Evolutionary conservation across 2,329 filamentous ascomycete species (phyloP), one percentile per base, ranked within the genome.

Genomic region (Nigrospora oryzae): DNA sequence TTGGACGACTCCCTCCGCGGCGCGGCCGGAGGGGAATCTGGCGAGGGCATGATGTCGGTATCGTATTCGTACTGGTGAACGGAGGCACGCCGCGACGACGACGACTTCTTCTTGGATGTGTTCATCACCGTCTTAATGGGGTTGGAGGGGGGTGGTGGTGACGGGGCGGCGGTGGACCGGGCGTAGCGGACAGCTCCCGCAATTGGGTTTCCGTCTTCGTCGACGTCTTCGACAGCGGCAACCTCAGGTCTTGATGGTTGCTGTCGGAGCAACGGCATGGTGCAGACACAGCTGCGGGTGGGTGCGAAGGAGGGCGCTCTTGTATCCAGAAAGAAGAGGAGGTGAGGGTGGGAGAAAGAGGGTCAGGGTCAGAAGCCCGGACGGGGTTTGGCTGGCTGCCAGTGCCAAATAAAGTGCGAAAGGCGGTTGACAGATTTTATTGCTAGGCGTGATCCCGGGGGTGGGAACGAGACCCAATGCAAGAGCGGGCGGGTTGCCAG

Each of bases 1-100:
- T 61, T 55, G 36, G 58, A 54, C 33, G 58, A 54, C 33, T 64
- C 64, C 40, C 58, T 61, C 43, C 60, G 54, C 15, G 55, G 51
- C 12, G 5, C 23, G 23, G 23, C 23, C 23, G 23, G 23, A 2
- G 23, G 23, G 23, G 23, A 28, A 5, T 28, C 23, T 28, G 23
- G 23, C 23, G 23, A 28, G 8, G 23, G 23, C 23, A 28, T 28
- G 8, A 28, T 28, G 23, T 28, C 23, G 23, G 23, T 7, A n/a
- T 43, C 46, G 36, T 52, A 45, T 32, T 58, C 56, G 50, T 59
- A 56, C 45, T 47, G 48, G 31, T 48, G 49, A 45, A 51, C 52
- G 11, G 42, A 16, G 16, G 42, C 19, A 34, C 42, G 28, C 31
- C 42, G 23, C 16, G 42, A 38, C 14, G 35, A 36, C 17, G 35